Base-by-base conservation (phyloP, 306 rosid genomes). In the Prunus davidiana region DNA sequence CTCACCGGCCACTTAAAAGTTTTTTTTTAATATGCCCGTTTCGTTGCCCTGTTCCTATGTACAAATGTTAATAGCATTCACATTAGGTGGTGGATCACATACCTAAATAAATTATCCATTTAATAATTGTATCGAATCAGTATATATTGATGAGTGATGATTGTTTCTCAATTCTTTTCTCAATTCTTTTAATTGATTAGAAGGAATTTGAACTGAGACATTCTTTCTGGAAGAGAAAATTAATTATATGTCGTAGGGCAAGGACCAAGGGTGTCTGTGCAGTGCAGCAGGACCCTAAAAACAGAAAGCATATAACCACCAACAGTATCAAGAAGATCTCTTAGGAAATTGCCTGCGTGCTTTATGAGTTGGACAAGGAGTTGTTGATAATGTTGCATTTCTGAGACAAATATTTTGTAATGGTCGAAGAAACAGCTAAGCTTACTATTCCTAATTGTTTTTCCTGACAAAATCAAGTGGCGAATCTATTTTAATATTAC, bases 291-390 rank as follows among this genome's bases (percentile, higher is more conserved):
- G 51, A 47, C 51, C 15, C 12, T 47, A 13, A 47, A 47, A 13
- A 47, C 15, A 47, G 15, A 16, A 3, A 13, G 24, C 69, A 43
- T 24, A 65, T 11, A 50, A 72, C 69, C 54, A 82, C 52, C 69
- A 38, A 72, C 72, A 41, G 71, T 67, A 77, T 58, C 79, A 82
- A 77, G 74, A 49, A 58, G 67, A 47, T 30, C 55, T 68, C 52
- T 5, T 68, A 69, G 52, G 52, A 6, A 60, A 66, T 43, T 5
- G 13, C n/a, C 10, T 69, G 13, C 34, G 16, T 34, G 16, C 72
- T 82, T 52, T 60, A 73, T 77, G 82, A 67, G 85, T 67, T 82
- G 85, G 82, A 61, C 51, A 16, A 63, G 18, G 54, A 54, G 22
- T 24, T 57, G 62, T 54, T 56, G 28, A 79, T 63, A 30, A 41